Conservation (phyloP, 805 yeast species). For the Suhomyces xylopsoci region DNA sequence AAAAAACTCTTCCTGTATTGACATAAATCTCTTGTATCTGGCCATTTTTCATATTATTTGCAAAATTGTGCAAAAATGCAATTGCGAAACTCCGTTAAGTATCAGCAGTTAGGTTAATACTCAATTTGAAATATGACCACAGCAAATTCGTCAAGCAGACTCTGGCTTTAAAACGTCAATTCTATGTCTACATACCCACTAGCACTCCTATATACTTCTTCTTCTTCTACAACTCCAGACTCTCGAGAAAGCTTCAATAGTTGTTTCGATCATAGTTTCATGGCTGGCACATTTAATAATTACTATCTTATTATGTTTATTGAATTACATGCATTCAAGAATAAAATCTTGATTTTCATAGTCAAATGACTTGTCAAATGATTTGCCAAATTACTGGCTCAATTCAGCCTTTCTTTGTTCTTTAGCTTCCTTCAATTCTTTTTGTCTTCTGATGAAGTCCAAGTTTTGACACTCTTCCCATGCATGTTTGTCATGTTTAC, state of each 20-base stretch:
- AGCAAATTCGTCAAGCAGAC: background rate
- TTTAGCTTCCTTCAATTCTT: conserved; percentile 61
- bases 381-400: background rate
- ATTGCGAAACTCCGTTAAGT: background rate
- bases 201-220: background rate
- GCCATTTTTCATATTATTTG: background rate
- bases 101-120: background rate
- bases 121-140: background rate
- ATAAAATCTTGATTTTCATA: background rate
- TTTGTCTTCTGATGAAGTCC: conserved; percentile 77
- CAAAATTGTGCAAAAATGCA: background rate
- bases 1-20: background rate
- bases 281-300: background rate
- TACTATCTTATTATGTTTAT: background rate
- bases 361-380: background rate
- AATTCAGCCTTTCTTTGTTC: conserved; percentile 31
- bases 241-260: background rate
- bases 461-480: conserved; percentile 84
- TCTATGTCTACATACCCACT: background rate
- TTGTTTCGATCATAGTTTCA: background rate
- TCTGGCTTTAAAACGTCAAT: background rate
- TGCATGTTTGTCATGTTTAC: conserved; percentile 73
- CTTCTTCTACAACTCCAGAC: background rate
- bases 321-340: background rate
- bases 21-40: background rate